Base-by-base conservation (phyloP, 2,329 filamentous ascomycete genomes). In the Rhynchosporium secalis region DNA sequence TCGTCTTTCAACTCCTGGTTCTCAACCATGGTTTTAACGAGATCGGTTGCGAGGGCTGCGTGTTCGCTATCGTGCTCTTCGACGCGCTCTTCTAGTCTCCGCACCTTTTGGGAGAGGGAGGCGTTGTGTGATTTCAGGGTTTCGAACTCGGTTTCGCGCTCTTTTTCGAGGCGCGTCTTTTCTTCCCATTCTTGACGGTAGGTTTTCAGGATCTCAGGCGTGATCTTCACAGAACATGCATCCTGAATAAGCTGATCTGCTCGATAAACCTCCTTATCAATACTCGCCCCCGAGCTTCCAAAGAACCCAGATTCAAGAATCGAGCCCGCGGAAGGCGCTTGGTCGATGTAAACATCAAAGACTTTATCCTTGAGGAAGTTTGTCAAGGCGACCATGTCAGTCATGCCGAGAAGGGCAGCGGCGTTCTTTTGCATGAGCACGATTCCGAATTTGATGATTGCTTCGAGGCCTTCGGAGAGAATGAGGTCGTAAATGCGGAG, bases 301-400 rank as follows among this genome's bases (percentile, higher is more conserved):
- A 99, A 99, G 81, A 99, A 99, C 13, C 95, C 95, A 48, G 92
- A 96, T 75, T 99, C 95, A 0, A 98, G 84, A 54, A 99, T 89
- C 15, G 92, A 96, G 56, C 88, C 92, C n/a, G 92, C 88, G 2
- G 92, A 96, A 0, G 95, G 95, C 7, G 92, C 86, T 70, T 92
- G 90, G 76, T 99, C 95, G 66, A 99, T 97, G 76, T 99, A 99
- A 45, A 92, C 92, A 72, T 99, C 95, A 67, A 99, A 99, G 0
- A 99, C 73, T 68, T 90, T 90, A 75, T 99, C 95, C 74, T 97
- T 96, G 31, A 99, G 81, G 77, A 96, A 97, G 3, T 84, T 90
- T 0, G 92, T 96, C 55, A 99, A 82, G 47, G 90, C 86, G 55
- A 87, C 83, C 92, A 99, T 98, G 72, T 98, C 95, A 47, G 90